Evolutionary conservation across 768 basidiomycete genomes (phyloP), one percentile per base, ranked within the genome.

Genomic region (Termitomyces sp.): DNA sequence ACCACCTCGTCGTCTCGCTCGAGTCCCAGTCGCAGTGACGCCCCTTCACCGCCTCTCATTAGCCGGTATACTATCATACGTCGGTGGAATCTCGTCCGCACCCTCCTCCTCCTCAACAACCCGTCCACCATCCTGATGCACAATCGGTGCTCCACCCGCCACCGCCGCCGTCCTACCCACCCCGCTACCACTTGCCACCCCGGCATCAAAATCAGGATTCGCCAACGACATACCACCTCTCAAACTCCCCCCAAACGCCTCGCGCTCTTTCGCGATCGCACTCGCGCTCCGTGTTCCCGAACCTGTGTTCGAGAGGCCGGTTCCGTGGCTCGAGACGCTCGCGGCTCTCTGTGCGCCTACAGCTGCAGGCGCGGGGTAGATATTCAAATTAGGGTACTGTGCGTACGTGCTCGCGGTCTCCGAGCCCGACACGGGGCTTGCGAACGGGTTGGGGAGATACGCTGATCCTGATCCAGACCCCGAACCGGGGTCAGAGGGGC

Each of bases 121-220:
- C n/a, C 40, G 40, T 19, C 40, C 40, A n/a, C n/a, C 68, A 50
- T 67, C 69, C 53, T 61, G 60, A 48, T 70, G 70, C 48, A 68
- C 67, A 32, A 67, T 55, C 47, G 55, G 45, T n/a, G 45, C 17
- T n/a, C 45, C 15, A 2, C 45, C 41, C 58, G 21, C 46, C 15
- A 46, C 55, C 19, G 46, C 45, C 9, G 10, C 24, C 34, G 19
- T 42, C 22, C 51, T 28, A 15, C 30, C 26, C 48, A 5, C 19
- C n/a, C 59, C 14, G 17, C 35, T 37, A 15, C 35, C 35, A 17
- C 35, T 12, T 2, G 32, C 32, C 32, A 34, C 54, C 47, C 46
- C 45, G 10, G n/a, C 55, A 35, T 21, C 42, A 6, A 24, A 37
- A 53, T 51, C 52, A 0, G 57, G 58, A 37, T 61, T 62, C 12